phyloP scores from a whole-genome alignment of 306 rosid genomes.

The Pyrus bretschneideri region DNA sequence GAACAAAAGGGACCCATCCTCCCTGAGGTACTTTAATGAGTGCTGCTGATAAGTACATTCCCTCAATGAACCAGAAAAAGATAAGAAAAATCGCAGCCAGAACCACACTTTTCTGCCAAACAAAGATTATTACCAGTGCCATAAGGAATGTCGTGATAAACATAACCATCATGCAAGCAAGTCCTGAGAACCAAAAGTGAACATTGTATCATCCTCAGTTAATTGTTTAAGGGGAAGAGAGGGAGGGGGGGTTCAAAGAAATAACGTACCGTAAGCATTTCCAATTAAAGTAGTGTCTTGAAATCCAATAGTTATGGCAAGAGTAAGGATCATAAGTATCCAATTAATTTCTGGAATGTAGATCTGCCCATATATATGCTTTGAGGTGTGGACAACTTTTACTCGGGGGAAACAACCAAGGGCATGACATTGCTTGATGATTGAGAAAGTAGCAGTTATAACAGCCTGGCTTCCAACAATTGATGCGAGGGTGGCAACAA shows the following conservation, averaged over 20 bases:
- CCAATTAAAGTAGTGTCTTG: slow-evolving; percentile 75
- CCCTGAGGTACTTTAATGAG: slow-evolving; percentile 81
- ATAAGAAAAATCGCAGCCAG: slow-evolving; percentile 47
- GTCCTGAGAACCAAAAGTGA: slow-evolving; percentile 47
- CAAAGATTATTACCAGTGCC: slow-evolving; percentile 62
- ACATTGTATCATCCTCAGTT: not conserved
- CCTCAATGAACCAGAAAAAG: slow-evolving; percentile 75
- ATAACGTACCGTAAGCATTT: slow-evolving; percentile 71
- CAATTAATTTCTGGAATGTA: slow-evolving; percentile 91
- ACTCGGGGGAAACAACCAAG: slow-evolving; percentile 93
- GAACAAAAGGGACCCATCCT: slow-evolving; percentile 83
- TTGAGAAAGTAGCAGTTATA: slow-evolving; percentile 83
- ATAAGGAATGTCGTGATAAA: slow-evolving; percentile 72
- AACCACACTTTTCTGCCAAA: slow-evolving; percentile 62
- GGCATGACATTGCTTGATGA: slow-evolving; percentile 79
- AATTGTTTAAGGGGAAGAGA: not conserved
- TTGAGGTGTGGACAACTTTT: slow-evolving; percentile 85
- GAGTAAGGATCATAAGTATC: slow-evolving; percentile 85
- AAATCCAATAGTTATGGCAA: slow-evolving; percentile 74
- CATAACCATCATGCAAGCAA: slow-evolving; percentile 78
- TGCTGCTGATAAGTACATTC: slow-evolving; percentile 66
- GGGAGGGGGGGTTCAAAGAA: not conserved
- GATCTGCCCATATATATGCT: slow-evolving; percentile 69
- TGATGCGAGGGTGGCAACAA: slow-evolving; percentile 74
- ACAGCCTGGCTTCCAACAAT: slow-evolving; percentile 95